Conservation (phyloP, 345 rosid species). For the Eutrema japonicum region DNA sequence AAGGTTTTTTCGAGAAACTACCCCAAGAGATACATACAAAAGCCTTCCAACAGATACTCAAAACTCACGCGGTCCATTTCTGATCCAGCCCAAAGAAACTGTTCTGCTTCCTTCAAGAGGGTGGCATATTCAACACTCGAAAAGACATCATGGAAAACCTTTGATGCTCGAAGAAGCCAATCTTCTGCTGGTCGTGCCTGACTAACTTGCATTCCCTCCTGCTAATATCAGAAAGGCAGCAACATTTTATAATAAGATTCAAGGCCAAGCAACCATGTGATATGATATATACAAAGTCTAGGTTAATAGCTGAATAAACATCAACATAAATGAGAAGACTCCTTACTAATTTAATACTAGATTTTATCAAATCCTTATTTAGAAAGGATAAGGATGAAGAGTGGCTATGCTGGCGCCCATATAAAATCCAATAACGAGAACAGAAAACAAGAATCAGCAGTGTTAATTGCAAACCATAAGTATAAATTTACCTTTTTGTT, state of each 20-base stretch:
- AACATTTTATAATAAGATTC: constrained; percentile 12
- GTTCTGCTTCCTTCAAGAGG: constrained; percentile 82
- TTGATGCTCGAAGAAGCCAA: constrained; percentile 64
- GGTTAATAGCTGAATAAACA: constrained; percentile 1
- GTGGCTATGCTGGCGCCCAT: constrained; percentile 8
- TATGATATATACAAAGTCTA: constrained; percentile 5
- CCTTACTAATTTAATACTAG: neutral
- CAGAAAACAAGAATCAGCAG: neutral
- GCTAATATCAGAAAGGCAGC: constrained; percentile 15
- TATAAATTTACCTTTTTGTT: constrained; percentile 64
- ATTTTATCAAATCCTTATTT: constrained; percentile 5
- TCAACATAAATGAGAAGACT: neutral
- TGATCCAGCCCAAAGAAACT: constrained; percentile 97
- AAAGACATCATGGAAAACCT: constrained; percentile 55
- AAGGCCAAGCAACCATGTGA: constrained; percentile 2
- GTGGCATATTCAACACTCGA: constrained; percentile 54
- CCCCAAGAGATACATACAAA: constrained; percentile 24
- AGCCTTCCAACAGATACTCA: constrained; percentile 27
- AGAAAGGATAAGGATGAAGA: constrained; percentile 14
- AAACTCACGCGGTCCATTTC: constrained; percentile 86
- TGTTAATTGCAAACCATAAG: constrained; percentile 8
- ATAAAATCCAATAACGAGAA: neutral
- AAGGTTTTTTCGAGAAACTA: constrained; percentile 17
- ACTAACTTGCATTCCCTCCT: constrained; percentile 45
- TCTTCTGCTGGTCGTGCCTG: constrained; percentile 69